Percentiles rank a stretch among this genome's conserved stretches.
Evolutionary conservation across 805 yeast genomes (phyloP).

Genomic region (Candida verbasci): DNA sequence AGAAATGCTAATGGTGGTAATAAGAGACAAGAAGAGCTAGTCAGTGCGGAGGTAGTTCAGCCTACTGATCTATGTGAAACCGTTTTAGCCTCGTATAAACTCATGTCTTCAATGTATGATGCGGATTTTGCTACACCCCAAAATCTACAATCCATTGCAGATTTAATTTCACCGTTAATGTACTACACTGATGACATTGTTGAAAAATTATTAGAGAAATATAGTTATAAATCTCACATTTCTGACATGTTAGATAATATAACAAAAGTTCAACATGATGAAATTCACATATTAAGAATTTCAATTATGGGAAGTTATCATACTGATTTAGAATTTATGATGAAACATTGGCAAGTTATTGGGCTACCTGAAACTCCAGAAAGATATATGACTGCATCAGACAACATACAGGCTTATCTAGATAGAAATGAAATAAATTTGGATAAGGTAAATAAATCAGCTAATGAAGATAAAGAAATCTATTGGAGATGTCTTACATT

Average conservation of each 20-base stretch:
- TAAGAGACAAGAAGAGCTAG: conserved; percentile 13
- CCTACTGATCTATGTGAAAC: conserved; percentile 36
- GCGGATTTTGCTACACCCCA: conserved; percentile 9
- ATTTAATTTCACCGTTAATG: conserved; percentile 18
- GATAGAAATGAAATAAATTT: conserved; percentile 26
- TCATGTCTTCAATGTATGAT: conserved; percentile 30
- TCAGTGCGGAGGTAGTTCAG: conserved; percentile 23
- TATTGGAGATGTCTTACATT: conserved; percentile 39
- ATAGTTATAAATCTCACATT: conserved; percentile 12
- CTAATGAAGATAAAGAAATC: conserved; percentile 10
- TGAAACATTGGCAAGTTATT: conserved; percentile 29
- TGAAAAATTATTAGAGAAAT: conserved; percentile 13
- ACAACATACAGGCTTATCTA: conserved; percentile 40
- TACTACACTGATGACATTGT: conserved; percentile 16
- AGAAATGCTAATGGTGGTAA: neutral
- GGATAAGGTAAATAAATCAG: neutral
- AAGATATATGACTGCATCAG: conserved; percentile 37
- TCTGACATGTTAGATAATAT: conserved; percentile 25
- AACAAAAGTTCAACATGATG: conserved; percentile 21
- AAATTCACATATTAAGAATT: conserved; percentile 26
- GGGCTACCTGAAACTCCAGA: conserved; percentile 28
- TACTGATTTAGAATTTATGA: conserved; percentile 20
- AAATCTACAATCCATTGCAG: conserved; percentile 5
- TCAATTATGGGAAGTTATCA: conserved; percentile 23
- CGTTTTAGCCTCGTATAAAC: conserved; percentile 21